These are phyloP conservation scores for Amylocarpus encephaloides DNA, from an alignment of 2,329 filamentous ascomycete species.

Conservation along the genomic window DNA sequence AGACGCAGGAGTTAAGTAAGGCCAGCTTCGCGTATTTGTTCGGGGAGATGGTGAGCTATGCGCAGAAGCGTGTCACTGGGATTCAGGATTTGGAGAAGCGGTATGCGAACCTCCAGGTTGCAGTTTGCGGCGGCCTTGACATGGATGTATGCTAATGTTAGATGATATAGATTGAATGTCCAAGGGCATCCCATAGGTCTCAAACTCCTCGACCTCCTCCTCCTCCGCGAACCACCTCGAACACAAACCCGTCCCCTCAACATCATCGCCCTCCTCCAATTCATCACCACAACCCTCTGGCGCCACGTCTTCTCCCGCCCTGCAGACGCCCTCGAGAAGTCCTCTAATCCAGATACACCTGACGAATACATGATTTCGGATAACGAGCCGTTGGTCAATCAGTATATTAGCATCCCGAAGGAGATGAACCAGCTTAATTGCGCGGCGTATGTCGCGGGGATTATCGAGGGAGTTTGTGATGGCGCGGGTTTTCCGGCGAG, in stretches of 20 bases:
- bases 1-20: conserved; percentile 83
- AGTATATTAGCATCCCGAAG: conserved; percentile 84
- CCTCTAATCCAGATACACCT: conserved; percentile 69
- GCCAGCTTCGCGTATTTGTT: conserved; percentile 95
- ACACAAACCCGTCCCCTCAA: conserved; percentile 72
- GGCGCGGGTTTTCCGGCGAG: conserved; percentile 82
- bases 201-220: conserved; percentile 88
- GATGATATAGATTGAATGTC: conserved; percentile 67
- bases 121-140: not conserved
- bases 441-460: conserved; percentile 88
- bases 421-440: conserved; percentile 98
- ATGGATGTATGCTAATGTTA: conserved; percentile 3
- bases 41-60: conserved; percentile 93
- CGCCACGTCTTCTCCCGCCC: conserved; percentile 84
- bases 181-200: conserved; percentile 93
- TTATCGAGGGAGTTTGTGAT: conserved; percentile 94
- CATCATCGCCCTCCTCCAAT: conserved; percentile 86
- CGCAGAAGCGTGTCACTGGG: conserved; percentile 81
- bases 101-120: conserved; percentile 41
- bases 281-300: conserved; percentile 91
- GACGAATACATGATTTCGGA: conserved; percentile 99
- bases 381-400: conserved; percentile 94
- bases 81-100: conserved; percentile 91
- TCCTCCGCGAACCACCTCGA: conserved; percentile 71
- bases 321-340: conserved; percentile 89